Percentiles rank a stretch among this genome's conserved stretches.
Conservation (phyloP, 2,329 filamentous ascomycete genomes). For the Ophiognomonia clavigignenti-juglandacearum region DNA sequence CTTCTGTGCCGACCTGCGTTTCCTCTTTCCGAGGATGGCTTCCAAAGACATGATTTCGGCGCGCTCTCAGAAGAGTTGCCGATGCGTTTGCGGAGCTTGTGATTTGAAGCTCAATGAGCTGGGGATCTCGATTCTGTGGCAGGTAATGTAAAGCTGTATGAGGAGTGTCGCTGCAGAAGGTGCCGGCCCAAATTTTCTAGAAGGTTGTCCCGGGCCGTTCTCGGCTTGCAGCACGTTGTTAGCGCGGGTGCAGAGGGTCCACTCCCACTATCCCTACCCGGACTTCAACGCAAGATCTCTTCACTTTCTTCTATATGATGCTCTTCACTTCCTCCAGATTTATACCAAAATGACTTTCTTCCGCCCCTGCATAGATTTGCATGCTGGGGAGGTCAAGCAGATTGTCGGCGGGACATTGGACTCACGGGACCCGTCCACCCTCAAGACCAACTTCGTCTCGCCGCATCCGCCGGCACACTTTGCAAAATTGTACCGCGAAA, state of each 20-base stretch:
- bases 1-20: constrained; percentile 8
- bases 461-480: constrained; percentile 77
- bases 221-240: constrained; percentile 2
- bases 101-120: not conserved
- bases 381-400: constrained; percentile 96
- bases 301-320: too few species aligned
- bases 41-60: constrained; percentile 12
- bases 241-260: not conserved
- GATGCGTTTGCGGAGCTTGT: not conserved
- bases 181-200: not conserved
- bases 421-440: constrained; percentile 49
- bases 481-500: constrained; percentile 72
- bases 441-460: constrained; percentile 93
- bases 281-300: not conserved
- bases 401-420: constrained; percentile 94
- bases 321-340: not conserved
- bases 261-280: not conserved
- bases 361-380: constrained; percentile 92
- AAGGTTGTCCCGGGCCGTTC: not conserved
- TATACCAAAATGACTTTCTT: constrained; percentile 77
- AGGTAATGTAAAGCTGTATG: too few species aligned
- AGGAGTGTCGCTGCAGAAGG: too few species aligned
- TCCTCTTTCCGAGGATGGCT: constrained; percentile 13
- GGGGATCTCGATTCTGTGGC: not conserved
- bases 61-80: too few species aligned